Evolutionary conservation across 495 filamentous ascomycete genomes (phyloP).

Genomic region (Penicillium steckii): DNA sequence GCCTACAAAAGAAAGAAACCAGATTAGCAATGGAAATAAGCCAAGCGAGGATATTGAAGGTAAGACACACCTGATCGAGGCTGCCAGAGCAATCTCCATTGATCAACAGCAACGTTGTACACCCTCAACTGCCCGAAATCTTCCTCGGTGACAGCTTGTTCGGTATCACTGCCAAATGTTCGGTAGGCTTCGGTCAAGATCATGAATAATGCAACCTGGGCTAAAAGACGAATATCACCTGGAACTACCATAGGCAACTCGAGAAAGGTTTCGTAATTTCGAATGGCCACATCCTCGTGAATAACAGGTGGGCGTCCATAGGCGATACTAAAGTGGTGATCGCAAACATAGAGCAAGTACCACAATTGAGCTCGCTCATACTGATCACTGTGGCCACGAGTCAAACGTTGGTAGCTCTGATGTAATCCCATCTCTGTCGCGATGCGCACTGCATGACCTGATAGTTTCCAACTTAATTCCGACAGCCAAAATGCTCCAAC

Average conservation of each 20-base stretch:
- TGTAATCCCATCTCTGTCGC: constrained; percentile 54
- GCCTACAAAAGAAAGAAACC: constrained; percentile 19
- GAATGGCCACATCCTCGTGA: constrained; percentile 52
- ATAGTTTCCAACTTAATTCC: constrained; percentile 54
- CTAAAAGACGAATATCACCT: constrained; percentile 53
- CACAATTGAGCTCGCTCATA: constrained; percentile 48
- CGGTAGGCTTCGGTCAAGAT: constrained; percentile 58
- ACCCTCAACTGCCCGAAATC: constrained; percentile 50
- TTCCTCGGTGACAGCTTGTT: constrained; percentile 51
- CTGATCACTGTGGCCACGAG: constrained; percentile 45
- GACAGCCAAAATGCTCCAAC: constrained; percentile 55
- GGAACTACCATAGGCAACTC: constrained; percentile 45
- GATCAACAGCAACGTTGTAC: constrained; percentile 55
- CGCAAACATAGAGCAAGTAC: constrained; percentile 56
- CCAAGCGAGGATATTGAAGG: background rate
- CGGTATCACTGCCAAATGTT: constrained; percentile 54
- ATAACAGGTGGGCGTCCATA: constrained; percentile 55
- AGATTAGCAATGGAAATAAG: background rate
- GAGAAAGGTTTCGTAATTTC: constrained; percentile 51
- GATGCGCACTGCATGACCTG: constrained; percentile 53
- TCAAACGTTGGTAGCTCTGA: constrained; percentile 49
- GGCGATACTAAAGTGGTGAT: constrained; percentile 56
- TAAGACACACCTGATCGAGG: constrained; percentile 46
- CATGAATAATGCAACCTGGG: constrained; percentile 57
- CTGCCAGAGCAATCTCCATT: constrained; percentile 58